Evolutionary conservation across 2,329 filamentous ascomycete genomes (phyloP), one percentile per base, ranked within the genome.

Genomic region (Chrysosporium keratinophilum): DNA sequence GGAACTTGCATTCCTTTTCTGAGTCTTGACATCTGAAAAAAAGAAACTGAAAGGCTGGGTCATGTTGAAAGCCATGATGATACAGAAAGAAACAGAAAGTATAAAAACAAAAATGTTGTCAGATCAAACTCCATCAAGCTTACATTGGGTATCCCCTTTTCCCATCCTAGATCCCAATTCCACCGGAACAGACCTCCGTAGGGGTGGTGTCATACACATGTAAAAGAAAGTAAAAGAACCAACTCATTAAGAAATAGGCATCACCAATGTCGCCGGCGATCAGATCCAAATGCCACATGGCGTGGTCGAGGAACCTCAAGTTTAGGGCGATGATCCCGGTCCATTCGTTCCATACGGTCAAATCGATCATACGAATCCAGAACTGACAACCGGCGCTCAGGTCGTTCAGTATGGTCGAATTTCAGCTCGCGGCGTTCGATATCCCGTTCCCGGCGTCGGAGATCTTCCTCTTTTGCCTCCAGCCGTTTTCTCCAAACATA

Each of bases 401-500:
- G 20, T 3, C 39, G 35, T 11, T 44, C 43, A 19, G 20, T 14
- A 5, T 35, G 45, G 6, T 50, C 54, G 3, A 17, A n/a, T 28
- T 40, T 54, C 12, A 33, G 19, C 14, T 57, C 49, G 33, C 54
- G 55, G 28, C 54, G 46, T 6, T 50, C 42, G 10, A 54, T 15
- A 45, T 57, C 44, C 6, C 43, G 44, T 19, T 56, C 45, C 5
- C 49, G 55, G 10, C 43, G 45, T 34, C 35, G 41, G 23, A 53
- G 46, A 6, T 50, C 34, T 6, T 54, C 50, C 35, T 59, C 55
- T 41, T 42, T 54, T 19, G 50, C 46, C n/a, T 48, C 19, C 15
- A 48, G 39, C 40, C 46, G 41, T 31, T 45, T 51, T 39, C 48
- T 43, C 20, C 39, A 50, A 20, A 59, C n/a, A 40, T 59, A 52